Base-by-base conservation (phyloP, 139 green algal species). In the Haematococcus sp. region DNA sequence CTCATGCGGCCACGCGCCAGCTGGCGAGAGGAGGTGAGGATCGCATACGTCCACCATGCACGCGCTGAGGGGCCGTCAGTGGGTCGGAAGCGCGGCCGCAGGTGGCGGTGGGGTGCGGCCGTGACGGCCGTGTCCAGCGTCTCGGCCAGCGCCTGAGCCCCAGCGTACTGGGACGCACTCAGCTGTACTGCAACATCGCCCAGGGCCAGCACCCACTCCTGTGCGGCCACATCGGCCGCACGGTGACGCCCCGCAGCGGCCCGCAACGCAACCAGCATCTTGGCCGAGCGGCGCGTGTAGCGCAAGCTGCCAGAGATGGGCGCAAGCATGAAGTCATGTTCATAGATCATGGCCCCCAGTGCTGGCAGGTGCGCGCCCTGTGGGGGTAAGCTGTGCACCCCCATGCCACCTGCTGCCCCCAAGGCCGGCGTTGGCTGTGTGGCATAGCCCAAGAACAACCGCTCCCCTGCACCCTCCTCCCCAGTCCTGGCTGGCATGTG, bases 31-130 rank as follows among this genome's bases (percentile, higher is more conserved):
- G 27, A 2, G 28, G n/a, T 44, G 17, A 59, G 71, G 34, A 78
- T 44, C 9, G 89, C 92, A 71, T 97, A 97, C 2, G 70, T 79
- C 92, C 92, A 97, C 92, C 92, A 97, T 16, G 88, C 17, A 2
- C 83, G 74, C 0, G 85, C 89, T 0, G 74, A 73, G 0, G 17
- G 7, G 81, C 85, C 59, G 74, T 64, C 23, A 16, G 71, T 40
- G 17, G 88, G 85, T 16, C 87, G 68, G 49, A 52, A 67, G 19
- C 34, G 52, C 7, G 92, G 92, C 16, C 89, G 75, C 68, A 94
- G 82, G 46, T 84, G 66, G 9, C 65, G 28, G 70, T 93, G 84
- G 19, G 88, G 87, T 75, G 83, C 58, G 79, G 85, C 35, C 63
- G 81, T 78, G 15, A 83, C 71, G 71, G 89, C 93, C 16, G 61